phyloP scores from a whole-genome alignment of 805 yeast species.

The Nakazawaea populi region DNA sequence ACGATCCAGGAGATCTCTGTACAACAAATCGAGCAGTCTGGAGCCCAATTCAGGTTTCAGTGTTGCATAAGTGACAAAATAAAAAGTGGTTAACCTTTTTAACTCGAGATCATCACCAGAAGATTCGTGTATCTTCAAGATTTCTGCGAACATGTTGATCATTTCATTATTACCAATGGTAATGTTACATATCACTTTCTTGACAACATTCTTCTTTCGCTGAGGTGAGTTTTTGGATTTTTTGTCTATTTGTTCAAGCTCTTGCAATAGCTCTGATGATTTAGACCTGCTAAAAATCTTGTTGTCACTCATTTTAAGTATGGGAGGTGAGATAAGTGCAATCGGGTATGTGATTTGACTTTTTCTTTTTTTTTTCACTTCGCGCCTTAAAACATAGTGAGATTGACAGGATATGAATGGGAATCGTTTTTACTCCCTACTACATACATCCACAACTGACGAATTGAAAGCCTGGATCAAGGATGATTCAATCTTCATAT shows the following conservation, averaged over 20 bases:
- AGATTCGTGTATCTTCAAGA: slow-evolving; percentile 42
- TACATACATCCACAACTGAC: too few species aligned
- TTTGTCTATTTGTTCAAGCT: slow-evolving; percentile 28
- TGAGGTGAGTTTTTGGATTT: slow-evolving; percentile 26
- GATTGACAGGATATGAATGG: too few species aligned
- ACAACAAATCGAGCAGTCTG: slow-evolving; percentile 49
- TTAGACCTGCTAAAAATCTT: slow-evolving; percentile 16
- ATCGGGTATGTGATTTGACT: not conserved
- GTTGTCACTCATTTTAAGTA: slow-evolving; percentile 13
- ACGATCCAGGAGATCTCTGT: slow-evolving; percentile 36
- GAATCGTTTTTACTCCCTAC: too few species aligned
- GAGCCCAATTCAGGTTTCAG: slow-evolving; percentile 50
- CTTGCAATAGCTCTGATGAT: slow-evolving; percentile 24
- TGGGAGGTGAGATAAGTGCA: too few species aligned
- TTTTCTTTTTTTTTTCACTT: not conserved
- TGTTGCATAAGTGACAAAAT: slow-evolving; percentile 53
- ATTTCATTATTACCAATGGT: slow-evolving; percentile 80
- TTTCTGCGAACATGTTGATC: slow-evolving; percentile 59
- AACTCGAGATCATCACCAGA: slow-evolving; percentile 56
- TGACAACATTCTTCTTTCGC: slow-evolving; percentile 45
- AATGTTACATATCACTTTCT: slow-evolving; percentile 76
- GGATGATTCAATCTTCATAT: too few species aligned
- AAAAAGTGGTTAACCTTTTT: slow-evolving; percentile 67
- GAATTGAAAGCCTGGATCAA: too few species aligned
- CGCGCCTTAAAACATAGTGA: not conserved